Conservation (phyloP, 1,284 basidiomycete species). For the Sanghuangporus baumii region DNA sequence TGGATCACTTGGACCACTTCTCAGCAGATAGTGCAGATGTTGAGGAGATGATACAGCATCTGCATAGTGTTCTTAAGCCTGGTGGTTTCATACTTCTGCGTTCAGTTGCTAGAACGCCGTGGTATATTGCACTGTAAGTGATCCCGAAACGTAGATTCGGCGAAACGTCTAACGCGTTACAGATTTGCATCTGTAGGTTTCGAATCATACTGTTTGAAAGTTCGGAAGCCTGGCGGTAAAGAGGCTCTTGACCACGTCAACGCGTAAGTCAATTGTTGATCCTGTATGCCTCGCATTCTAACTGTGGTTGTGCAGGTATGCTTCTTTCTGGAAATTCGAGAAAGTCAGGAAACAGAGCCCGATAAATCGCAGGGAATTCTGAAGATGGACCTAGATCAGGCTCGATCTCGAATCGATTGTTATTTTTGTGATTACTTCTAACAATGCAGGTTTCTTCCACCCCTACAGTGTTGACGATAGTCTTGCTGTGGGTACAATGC, state of each 20-base stretch:
- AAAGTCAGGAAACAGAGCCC: neutral
- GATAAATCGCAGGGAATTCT: too few species aligned
- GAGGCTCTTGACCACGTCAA: conserved; percentile 58
- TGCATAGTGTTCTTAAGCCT: conserved; percentile 53
- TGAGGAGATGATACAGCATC: conserved; percentile 59
- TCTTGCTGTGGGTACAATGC: too few species aligned
- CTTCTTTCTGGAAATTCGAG: conserved; percentile 11
- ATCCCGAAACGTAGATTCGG: neutral
- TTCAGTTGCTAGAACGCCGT: conserved; percentile 65
- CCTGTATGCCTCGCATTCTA: neutral
- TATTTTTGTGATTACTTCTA: too few species aligned
- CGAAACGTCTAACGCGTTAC: neutral
- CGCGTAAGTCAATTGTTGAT: conserved; percentile 37
- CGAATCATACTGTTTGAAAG: conserved; percentile 37
- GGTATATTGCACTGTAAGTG: conserved; percentile 62
- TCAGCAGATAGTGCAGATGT: conserved; percentile 52
- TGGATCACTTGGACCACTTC: conserved; percentile 83
- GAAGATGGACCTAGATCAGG: too few species aligned
- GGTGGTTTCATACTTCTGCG: conserved; percentile 70
- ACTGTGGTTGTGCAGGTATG: conserved; percentile 6
- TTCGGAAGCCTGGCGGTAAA: conserved; percentile 34
- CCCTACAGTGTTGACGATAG: too few species aligned
- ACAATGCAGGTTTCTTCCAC: too few species aligned
- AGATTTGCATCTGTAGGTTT: conserved; percentile 27
- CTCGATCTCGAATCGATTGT: too few species aligned